Percentiles rank a stretch among this genome's conserved stretches.
These are phyloP conservation scores for Lentinus tigrinus DNA, from an alignment of 768 basidiomycete species.

Conservation along the genomic window DNA sequence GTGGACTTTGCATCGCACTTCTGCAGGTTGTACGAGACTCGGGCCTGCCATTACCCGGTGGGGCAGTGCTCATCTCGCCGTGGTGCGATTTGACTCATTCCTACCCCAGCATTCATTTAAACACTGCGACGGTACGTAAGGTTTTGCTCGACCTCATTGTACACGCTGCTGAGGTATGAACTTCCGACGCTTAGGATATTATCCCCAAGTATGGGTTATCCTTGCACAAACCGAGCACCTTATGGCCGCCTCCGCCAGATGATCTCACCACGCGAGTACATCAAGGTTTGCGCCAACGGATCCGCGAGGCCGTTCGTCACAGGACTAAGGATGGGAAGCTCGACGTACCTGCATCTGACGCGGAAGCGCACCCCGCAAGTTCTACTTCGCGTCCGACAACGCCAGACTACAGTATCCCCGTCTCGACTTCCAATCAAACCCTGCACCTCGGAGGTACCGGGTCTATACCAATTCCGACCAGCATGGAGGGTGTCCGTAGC, in stretches of 20 bases:
- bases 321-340: neutral
- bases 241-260: constrained; percentile 76
- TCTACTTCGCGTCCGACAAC: constrained; percentile 1
- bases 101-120: constrained; percentile 83
- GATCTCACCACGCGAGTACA: constrained; percentile 59
- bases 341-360: neutral
- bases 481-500: constrained; percentile 31
- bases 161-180: neutral
- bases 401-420: constrained; percentile 19
- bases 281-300: constrained; percentile 56
- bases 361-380: neutral
- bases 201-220: constrained; percentile 76
- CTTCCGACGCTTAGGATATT: constrained; percentile 55
- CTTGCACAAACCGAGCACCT: constrained; percentile 72
- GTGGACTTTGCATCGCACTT: constrained; percentile 79
- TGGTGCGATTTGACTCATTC: constrained; percentile 96
- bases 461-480: constrained; percentile 37
- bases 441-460: constrained; percentile 52
- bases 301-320: constrained; percentile 53
- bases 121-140: constrained; percentile 72
- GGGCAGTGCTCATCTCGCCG: constrained; percentile 86
- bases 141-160: neutral
- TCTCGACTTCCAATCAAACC: constrained; percentile 26
- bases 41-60: constrained; percentile 80
- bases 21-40: constrained; percentile 86